A percentile compares a stretch with the other conserved stretches of the same genome.
These are phyloP conservation scores for Quercus aquifolioides DNA, from an alignment of 306 rosid genomes.

Conservation along the genomic window DNA sequence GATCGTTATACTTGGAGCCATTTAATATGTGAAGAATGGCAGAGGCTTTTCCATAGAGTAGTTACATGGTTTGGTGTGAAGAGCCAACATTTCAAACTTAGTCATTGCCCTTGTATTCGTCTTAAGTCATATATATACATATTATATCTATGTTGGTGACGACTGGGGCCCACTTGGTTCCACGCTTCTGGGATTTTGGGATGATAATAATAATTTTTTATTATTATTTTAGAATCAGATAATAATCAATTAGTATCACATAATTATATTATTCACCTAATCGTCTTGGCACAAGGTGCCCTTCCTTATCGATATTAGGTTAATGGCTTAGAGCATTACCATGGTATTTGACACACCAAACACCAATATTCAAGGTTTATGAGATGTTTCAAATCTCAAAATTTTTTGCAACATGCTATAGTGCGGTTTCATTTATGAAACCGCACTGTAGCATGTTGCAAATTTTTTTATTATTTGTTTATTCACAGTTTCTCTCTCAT, in stretches of 20 bases:
- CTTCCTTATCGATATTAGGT: neutral
- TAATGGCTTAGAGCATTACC: too few species aligned
- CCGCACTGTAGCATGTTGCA: too few species aligned
- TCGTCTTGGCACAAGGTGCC: neutral
- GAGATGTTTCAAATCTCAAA: too few species aligned
- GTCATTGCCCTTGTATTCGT: conserved; percentile 20
- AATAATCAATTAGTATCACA: neutral
- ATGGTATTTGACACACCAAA: too few species aligned
- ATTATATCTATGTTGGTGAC: neutral
- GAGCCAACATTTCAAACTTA: conserved; percentile 31
- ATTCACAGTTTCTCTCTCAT: too few species aligned
- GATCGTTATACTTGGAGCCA: conserved; percentile 10
- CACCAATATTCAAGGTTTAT: too few species aligned
- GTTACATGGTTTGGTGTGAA: conserved; percentile 36
- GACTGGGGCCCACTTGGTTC: conserved; percentile 16
- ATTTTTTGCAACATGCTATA: too few species aligned
- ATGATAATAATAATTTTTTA: neutral
- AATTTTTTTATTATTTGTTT: too few species aligned
- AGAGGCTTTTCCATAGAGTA: conserved; percentile 19
- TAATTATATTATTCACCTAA: neutral
- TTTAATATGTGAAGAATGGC: neutral
- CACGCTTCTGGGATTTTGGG: neutral
- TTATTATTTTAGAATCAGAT: too few species aligned
- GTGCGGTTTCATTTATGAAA: too few species aligned
- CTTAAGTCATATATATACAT: neutral